Percentiles rank a stretch among this genome's conserved stretches.
Conservation (phyloP, 345 rosid species). For the Brassica cretica region DNA sequence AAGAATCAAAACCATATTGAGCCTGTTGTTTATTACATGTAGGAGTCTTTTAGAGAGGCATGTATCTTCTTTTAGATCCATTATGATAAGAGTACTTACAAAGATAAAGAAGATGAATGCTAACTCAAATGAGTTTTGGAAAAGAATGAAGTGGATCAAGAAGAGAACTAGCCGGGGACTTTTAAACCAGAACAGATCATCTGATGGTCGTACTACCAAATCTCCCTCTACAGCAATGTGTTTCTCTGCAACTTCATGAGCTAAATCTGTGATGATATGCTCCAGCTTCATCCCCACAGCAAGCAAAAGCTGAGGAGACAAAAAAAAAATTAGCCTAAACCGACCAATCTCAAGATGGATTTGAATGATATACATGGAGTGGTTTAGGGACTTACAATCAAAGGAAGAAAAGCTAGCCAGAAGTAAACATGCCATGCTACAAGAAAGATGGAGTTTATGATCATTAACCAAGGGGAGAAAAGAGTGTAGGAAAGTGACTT, state of each 20-base stretch:
- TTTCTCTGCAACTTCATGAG: conserved; percentile 72
- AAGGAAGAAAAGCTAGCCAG: conserved; percentile 73
- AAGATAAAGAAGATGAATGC: conserved; percentile 77
- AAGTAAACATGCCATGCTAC: conserved; percentile 89
- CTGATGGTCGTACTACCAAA: conserved; percentile 72
- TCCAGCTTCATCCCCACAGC: conserved; percentile 78
- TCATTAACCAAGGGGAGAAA: not conserved
- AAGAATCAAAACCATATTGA: conserved; percentile 68
- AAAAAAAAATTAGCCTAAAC: not conserved
- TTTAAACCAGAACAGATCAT: conserved; percentile 73
- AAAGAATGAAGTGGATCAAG: conserved; percentile 74
- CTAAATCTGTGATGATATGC: conserved; percentile 68
- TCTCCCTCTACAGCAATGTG: conserved; percentile 68
- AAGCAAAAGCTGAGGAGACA: conserved; percentile 56
- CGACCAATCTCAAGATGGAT: not conserved
- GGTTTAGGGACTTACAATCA: conserved; percentile 50
- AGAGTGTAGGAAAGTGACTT: not conserved
- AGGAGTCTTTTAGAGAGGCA: not conserved
- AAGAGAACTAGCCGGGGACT: conserved; percentile 58
- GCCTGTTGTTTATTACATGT: conserved; percentile 43
- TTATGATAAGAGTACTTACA: conserved; percentile 43
- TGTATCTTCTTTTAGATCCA: not conserved
- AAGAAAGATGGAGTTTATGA: conserved; percentile 12
- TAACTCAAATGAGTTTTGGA: conserved; percentile 87
- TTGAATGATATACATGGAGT: not conserved